Evolutionary conservation across 305 asterid species (phyloP).

Genomic region (Solanum hybrid): DNA sequence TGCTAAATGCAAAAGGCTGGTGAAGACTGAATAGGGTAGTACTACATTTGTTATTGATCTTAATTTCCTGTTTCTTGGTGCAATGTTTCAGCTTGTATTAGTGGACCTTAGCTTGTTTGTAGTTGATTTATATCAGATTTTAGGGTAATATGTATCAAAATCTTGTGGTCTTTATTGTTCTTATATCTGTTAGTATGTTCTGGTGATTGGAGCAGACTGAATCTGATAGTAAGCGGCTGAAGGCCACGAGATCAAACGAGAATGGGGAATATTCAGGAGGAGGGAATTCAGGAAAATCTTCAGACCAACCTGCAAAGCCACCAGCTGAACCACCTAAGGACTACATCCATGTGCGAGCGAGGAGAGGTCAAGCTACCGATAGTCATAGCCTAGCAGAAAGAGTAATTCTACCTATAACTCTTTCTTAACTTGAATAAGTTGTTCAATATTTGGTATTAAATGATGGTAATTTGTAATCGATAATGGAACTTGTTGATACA

Average conservation of each 20-base stretch:
- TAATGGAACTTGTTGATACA: background rate
- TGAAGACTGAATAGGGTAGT: background rate
- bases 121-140: background rate
- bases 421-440: background rate
- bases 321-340: constrained; percentile 55
- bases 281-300: constrained; percentile 44
- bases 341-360: constrained; percentile 78
- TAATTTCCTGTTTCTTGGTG: background rate
- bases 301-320: constrained; percentile 39
- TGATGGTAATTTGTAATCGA: background rate
- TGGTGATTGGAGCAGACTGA: constrained; percentile 19
- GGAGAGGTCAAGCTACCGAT: constrained; percentile 99
- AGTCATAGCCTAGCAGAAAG: constrained; percentile 93
- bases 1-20: background rate
- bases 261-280: constrained; percentile 26
- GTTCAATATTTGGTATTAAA: background rate
- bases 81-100: background rate
- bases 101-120: background rate
- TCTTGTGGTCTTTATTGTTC: background rate
- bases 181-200: background rate
- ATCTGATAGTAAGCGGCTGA: constrained; percentile 27
- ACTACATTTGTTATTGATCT: background rate
- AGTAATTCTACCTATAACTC: constrained; percentile 26
- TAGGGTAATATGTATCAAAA: background rate
- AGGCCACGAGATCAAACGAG: constrained; percentile 32